These are phyloP conservation scores for Seiridium unicorne DNA, from an alignment of 2,329 filamentous ascomycete species.

Conservation along the genomic window DNA sequence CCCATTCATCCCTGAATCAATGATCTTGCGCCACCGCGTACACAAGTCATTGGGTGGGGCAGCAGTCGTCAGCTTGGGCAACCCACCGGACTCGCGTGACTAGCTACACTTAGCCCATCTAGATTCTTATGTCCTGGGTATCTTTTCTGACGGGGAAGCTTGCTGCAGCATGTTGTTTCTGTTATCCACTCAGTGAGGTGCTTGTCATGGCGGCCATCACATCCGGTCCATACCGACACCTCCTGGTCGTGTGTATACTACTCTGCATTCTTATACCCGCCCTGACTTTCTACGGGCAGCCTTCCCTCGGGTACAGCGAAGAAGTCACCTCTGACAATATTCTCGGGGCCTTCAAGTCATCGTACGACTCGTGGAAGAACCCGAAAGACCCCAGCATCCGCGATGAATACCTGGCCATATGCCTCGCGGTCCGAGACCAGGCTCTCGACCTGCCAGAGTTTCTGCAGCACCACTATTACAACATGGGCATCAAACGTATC, in stretches of 20 bases:
- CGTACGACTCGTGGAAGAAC: background rate
- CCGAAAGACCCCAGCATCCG: background rate
- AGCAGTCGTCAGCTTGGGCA: background rate
- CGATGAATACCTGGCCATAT: slow-evolving; percentile 12
- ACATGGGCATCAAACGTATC: slow-evolving; percentile 14
- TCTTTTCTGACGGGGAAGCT: background rate
- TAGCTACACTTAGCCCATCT: background rate
- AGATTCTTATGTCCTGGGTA: background rate
- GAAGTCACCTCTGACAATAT: background rate
- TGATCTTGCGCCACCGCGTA: background rate
- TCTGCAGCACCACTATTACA: slow-evolving; percentile 15
- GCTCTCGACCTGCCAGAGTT: slow-evolving; percentile 14
- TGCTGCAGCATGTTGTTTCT: no score
- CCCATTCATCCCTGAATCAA: background rate
- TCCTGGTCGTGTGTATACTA: background rate
- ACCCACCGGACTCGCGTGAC: background rate
- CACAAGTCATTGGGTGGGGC: background rate
- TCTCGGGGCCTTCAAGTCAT: background rate
- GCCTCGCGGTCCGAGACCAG: slow-evolving; percentile 13
- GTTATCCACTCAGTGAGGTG: no score
- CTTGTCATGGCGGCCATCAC: background rate
- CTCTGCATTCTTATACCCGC: slow-evolving; percentile 2
- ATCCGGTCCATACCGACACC: background rate
- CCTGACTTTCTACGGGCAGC: slow-evolving; percentile 1
- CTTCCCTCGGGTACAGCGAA: background rate